phyloP scores from a whole-genome alignment of 371 early-diverging fungal species.

The Mortierella sp. region DNA sequence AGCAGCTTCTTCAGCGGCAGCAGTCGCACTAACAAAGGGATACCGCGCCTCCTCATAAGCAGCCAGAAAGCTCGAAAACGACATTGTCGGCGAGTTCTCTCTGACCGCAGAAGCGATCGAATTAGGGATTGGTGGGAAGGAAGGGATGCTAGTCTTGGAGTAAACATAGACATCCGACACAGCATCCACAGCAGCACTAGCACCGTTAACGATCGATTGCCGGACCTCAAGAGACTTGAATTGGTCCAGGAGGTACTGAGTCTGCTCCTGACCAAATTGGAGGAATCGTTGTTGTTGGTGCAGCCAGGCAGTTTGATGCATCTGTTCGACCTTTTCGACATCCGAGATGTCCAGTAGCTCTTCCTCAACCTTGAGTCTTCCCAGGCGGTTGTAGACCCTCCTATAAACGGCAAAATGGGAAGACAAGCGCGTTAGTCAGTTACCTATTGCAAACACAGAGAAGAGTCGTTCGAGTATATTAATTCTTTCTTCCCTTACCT shows the following conservation, averaged over 20 bases:
- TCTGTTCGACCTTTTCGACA: slow-evolving; percentile 52
- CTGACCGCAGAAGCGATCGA: slow-evolving; percentile 40
- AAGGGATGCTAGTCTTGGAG: slow-evolving; percentile 40
- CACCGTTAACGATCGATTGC: slow-evolving; percentile 46
- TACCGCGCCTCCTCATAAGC: neutral
- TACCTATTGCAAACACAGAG: neutral
- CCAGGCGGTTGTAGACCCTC: slow-evolving; percentile 51
- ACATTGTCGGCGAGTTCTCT: slow-evolving; percentile 26
- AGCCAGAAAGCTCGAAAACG: neutral
- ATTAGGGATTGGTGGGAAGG: slow-evolving; percentile 35
- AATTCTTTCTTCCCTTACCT: slow-evolving; percentile 7
- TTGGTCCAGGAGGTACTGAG: slow-evolving; percentile 47
- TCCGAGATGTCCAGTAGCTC: slow-evolving; percentile 54
- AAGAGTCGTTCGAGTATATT: too few relatives aligned
- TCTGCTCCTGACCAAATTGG: slow-evolving; percentile 49
- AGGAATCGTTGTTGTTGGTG: slow-evolving; percentile 37
- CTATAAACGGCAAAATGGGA: neutral
- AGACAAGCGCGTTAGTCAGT: neutral
- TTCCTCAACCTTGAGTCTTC: slow-evolving; percentile 49
- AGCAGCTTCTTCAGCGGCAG: neutral
- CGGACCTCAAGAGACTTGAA: slow-evolving; percentile 39
- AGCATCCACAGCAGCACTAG: slow-evolving; percentile 45
- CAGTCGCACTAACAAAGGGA: neutral
- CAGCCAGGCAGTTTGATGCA: slow-evolving; percentile 49
- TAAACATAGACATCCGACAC: slow-evolving; percentile 52